Evolutionary conservation across 2,329 filamentous ascomycete genomes (phyloP), one percentile per base, ranked within the genome.

Genomic region (Cladosporium sp.): DNA sequence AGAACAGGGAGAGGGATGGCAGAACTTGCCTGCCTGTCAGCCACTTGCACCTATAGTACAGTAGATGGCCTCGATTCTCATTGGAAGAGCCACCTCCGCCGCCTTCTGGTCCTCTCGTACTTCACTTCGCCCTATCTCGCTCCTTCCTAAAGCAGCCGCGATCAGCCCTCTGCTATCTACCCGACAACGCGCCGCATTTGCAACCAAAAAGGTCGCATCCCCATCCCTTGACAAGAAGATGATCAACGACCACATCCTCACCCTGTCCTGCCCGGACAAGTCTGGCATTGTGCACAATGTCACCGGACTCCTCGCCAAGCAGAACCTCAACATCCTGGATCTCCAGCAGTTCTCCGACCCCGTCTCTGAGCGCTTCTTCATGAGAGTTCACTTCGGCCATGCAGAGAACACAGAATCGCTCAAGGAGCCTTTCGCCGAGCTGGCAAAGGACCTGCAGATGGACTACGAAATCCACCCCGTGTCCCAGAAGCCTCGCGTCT

Each of bases 221-320:
- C 21, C 31, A 50, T 33, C 64, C 46, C 5, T 35, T 35, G 58
- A 55, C 3, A 52, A 40, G 14, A 65, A 56, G 23, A 69, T 68
- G 58, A 53, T 57, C 21, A 73, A 84, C 71, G 87, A 89, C 76
- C 86, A 90, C 79, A 89, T 91, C 76, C 86, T 95, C 72, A 94
- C 91, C 31, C 84, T 95, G 68, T 92, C 91, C 63, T 94, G 91
- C 80, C 91, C 91, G 62, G 91, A 95, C 81, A 90, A 91, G 81
- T 86, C 91, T 29, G 91, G 91, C 77, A 94, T 95, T 76, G 90
- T 95, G 68, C 90, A 94, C 78, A 89, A 91, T 65, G 91, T 95
- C 70, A 94, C 91, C 8, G 90, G 88, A 68, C 84, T 94, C 72
- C 86, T 95, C 69, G 90, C 91, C 56, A 80, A 85, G 68, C 86